These are phyloP conservation scores for Xylaria nigripes DNA, from an alignment of 495 filamentous ascomycete species.

Conservation along the genomic window DNA sequence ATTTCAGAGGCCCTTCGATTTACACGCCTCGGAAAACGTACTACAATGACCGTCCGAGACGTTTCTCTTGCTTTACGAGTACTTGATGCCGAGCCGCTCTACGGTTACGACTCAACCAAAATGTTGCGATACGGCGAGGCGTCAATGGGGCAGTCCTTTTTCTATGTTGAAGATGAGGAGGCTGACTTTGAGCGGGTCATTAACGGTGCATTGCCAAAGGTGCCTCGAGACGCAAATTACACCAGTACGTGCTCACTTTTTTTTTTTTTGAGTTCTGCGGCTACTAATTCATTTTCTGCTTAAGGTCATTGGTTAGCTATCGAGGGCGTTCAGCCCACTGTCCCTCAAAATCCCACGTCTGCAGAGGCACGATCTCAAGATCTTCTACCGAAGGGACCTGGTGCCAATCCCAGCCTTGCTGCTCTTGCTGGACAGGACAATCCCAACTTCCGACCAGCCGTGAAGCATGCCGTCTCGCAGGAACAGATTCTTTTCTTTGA, in stretches of 20 bases:
- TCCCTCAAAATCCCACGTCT: conserved; percentile 87
- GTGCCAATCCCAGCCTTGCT: conserved; percentile 70
- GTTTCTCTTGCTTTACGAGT: conserved; percentile 72
- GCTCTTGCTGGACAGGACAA: conserved; percentile 78
- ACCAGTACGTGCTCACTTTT: conserved; percentile 55
- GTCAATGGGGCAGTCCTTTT: conserved; percentile 85
- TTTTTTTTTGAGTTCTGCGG: background rate
- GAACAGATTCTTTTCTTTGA: conserved; percentile 97
- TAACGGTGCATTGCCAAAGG: conserved; percentile 88
- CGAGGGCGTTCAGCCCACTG: conserved; percentile 91
- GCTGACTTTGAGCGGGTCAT: conserved; percentile 98
- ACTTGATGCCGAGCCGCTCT: conserved; percentile 88
- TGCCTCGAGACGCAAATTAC: conserved; percentile 85
- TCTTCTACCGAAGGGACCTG: conserved; percentile 78
- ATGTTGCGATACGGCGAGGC: conserved; percentile 89
- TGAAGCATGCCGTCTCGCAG: conserved; percentile 91
- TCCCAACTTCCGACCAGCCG: conserved; percentile 72
- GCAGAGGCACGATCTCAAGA: conserved; percentile 72
- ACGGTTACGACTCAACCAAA: conserved; percentile 85
- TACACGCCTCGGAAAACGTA: conserved; percentile 84
- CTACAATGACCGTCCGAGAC: conserved; percentile 75
- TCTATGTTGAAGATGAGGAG: conserved; percentile 97
- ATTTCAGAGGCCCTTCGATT: conserved; percentile 88
- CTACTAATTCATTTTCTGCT: conserved; percentile 12
- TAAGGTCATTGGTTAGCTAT: conserved; percentile 94